Conservation (phyloP, 139 green algal species). For the Auxenochlorella pyrenoidosa region DNA sequence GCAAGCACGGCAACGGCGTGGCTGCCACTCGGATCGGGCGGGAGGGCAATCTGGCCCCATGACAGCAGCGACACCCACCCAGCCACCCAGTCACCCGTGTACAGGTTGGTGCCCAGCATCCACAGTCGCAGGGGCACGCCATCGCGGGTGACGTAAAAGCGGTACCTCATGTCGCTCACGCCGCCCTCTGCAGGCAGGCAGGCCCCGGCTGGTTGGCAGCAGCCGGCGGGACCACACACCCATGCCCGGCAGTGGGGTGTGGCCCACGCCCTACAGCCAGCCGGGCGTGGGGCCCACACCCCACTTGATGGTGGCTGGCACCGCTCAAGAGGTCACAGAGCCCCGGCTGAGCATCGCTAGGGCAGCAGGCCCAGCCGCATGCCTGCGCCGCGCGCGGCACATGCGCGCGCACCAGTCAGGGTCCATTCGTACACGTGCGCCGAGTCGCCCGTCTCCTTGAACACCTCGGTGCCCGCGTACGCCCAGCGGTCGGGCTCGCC, state of each 20-base stretch:
- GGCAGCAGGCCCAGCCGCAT: neutral
- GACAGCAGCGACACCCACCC: too few relatives aligned
- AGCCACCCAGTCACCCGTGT: constrained; percentile 36
- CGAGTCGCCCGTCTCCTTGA: constrained; percentile 26
- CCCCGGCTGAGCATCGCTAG: too few relatives aligned
- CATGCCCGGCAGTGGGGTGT: too few relatives aligned
- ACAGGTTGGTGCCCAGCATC: constrained; percentile 60
- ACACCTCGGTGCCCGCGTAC: constrained; percentile 49
- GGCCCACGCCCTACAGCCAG: too few relatives aligned
- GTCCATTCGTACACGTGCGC: constrained; percentile 46
- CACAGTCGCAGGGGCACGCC: constrained; percentile 46
- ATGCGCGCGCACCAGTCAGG: constrained; percentile 31
- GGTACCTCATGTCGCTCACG: constrained; percentile 53
- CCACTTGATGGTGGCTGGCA: too few relatives aligned
- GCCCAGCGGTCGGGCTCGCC: constrained; percentile 43
- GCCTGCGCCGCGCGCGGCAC: neutral
- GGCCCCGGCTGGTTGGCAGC: neutral
- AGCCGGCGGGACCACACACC: too few relatives aligned
- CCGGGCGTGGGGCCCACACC: too few relatives aligned
- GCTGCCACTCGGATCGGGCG: neutral
- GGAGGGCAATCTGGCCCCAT: neutral
- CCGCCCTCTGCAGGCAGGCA: constrained; percentile 28
- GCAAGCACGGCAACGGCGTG: neutral
- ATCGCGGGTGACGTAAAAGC: constrained; percentile 47
- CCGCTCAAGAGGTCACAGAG: too few relatives aligned